Conservation (phyloP, 2,329 filamentous ascomycete species). For the Juglanconis sp. region DNA sequence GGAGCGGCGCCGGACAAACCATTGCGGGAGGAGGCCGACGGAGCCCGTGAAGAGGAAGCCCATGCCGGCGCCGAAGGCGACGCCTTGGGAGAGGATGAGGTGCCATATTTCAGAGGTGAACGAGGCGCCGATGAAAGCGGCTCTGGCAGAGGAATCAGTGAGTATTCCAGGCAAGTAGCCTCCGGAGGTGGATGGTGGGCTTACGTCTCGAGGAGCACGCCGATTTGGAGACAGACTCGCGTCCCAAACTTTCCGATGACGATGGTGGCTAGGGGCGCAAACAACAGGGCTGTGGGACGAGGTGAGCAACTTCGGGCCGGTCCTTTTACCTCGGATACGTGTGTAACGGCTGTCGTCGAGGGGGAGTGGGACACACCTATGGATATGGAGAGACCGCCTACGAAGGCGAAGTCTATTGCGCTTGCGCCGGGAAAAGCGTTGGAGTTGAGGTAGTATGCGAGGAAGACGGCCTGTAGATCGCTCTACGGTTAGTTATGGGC, state of each 20-base stretch:
- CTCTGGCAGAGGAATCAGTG: conserved; percentile 23
- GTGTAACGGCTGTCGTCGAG: neutral
- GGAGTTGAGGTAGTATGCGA: conserved; percentile 55
- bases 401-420: conserved; percentile 68
- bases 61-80: conserved; percentile 76
- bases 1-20: conserved; percentile 67
- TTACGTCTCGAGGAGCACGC: conserved; percentile 59
- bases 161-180: neutral
- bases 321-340: neutral
- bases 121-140: conserved; percentile 65
- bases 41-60: conserved; percentile 71
- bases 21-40: conserved; percentile 67
- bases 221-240: conserved; percentile 59
- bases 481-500: conserved; percentile 5
- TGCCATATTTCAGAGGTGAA: conserved; percentile 71
- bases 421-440: conserved; percentile 62
- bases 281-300: conserved; percentile 51
- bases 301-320: conserved; percentile 27
- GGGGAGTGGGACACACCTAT: conserved; percentile 31
- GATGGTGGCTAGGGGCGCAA: conserved; percentile 66
- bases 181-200: conserved; percentile 14
- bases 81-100: conserved; percentile 69
- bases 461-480: conserved; percentile 40
- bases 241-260: conserved; percentile 62
- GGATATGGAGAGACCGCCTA: conserved; percentile 69